Conservation (phyloP, 768 basidiomycete species). For the Candolleomyces aberdarensis region DNA sequence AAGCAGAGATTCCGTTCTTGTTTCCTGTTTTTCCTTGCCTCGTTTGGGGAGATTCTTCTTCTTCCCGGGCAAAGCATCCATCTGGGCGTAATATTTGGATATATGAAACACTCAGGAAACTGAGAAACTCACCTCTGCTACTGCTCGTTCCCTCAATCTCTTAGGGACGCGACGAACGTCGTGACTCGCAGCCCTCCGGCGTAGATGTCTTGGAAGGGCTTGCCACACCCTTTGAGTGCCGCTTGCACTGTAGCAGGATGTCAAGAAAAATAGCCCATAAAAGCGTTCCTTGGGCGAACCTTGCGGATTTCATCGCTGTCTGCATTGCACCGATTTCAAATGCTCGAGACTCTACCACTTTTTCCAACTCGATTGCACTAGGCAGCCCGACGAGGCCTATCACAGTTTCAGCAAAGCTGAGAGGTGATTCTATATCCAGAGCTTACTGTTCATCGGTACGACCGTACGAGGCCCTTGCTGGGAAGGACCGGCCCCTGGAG, state of each 20-base stretch:
- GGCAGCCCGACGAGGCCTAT: conserved; percentile 63
- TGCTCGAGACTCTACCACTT: conserved; percentile 83
- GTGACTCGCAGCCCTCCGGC: conserved; percentile 92
- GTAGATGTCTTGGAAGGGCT: conserved; percentile 84
- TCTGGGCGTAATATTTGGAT: conserved; percentile 29
- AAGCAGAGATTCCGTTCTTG: conserved; percentile 57
- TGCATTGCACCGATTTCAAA: conserved; percentile 94
- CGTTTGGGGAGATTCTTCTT: conserved; percentile 52
- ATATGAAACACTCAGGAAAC: neutral
- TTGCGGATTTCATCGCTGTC: conserved; percentile 75
- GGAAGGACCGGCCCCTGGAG: conserved; percentile 20
- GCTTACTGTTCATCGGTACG: conserved; percentile 9
- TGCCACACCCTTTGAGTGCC: conserved; percentile 89
- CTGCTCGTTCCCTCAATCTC: conserved; percentile 79
- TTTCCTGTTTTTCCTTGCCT: conserved; percentile 58
- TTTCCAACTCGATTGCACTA: conserved; percentile 78
- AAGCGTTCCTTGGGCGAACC: conserved; percentile 35
- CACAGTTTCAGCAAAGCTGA: neutral
- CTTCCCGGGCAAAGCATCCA: conserved; percentile 44
- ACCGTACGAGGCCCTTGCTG: conserved; percentile 40
- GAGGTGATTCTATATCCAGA: neutral
- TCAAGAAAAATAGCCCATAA: neutral
- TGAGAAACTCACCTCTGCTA: conserved; percentile 60
- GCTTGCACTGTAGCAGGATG: conserved; percentile 42
- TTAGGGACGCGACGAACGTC: conserved; percentile 87